Evolutionary conservation across 2,329 filamentous ascomycete genomes (phyloP).

Genomic region (Geosmithia putterillii): DNA sequence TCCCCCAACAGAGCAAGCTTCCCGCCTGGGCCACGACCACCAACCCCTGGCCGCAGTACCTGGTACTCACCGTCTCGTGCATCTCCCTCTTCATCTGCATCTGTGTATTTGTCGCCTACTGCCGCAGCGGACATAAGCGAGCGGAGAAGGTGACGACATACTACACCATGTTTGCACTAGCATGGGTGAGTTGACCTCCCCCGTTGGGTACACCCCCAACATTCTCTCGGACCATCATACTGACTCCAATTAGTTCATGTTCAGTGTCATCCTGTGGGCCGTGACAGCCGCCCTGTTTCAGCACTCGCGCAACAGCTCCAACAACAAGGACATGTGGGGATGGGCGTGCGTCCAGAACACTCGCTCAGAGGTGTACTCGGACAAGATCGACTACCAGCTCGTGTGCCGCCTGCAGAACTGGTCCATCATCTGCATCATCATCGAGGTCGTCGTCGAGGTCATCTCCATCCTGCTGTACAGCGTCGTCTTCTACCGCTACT

Average conservation of each 20-base stretch:
- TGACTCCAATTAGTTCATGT: constrained; percentile 55
- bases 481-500: constrained; percentile 94
- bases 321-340: constrained; percentile 88
- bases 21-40: constrained; percentile 76
- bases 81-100: constrained; percentile 73
- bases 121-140: constrained; percentile 71
- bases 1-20: constrained; percentile 67
- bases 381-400: constrained; percentile 78
- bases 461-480: constrained; percentile 89
- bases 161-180: constrained; percentile 87
- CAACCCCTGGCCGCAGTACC: constrained; percentile 78
- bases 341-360: constrained; percentile 94
- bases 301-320: constrained; percentile 53
- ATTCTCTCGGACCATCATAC: constrained; percentile 1
- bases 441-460: constrained; percentile 86
- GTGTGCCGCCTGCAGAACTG: constrained; percentile 91
- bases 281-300: constrained; percentile 78
- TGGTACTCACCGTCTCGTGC: constrained; percentile 66
- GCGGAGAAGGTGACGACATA: constrained; percentile 92
- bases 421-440: constrained; percentile 91
- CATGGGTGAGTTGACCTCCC: constrained; percentile 38
- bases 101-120: constrained; percentile 74
- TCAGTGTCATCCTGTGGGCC: constrained; percentile 87
- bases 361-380: constrained; percentile 61
- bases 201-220: not conserved